phyloP scores from a whole-genome alignment of 495 filamentous ascomycete genomes.

The Xylaria scruposa region DNA sequence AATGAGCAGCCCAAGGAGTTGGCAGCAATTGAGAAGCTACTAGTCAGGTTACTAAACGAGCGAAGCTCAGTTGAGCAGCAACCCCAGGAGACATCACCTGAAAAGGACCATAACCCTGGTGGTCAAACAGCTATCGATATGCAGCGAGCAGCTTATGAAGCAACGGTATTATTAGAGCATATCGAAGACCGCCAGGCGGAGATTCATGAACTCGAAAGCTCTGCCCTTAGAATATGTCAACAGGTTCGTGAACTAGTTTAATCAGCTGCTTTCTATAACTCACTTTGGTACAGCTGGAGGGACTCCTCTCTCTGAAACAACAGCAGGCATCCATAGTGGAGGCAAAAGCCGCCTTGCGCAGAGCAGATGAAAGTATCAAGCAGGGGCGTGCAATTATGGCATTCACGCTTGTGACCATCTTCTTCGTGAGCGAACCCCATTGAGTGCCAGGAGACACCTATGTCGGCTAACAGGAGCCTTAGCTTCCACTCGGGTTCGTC shows the following conservation, averaged over 20 bases:
- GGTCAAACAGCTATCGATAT: not conserved
- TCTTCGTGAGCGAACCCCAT: not conserved
- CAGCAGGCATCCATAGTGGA: not conserved
- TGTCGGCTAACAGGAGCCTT: not conserved
- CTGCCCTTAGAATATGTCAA: not conserved
- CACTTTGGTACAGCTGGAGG: not conserved
- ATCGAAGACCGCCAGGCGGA: not conserved
- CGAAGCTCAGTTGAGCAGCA: not conserved
- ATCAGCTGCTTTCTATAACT: not conserved
- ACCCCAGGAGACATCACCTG: too few relatives aligned
- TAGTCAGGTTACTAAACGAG: not conserved
- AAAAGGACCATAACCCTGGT: too few relatives aligned
- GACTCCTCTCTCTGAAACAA: not conserved
- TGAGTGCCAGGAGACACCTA: not conserved
- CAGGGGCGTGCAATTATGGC: not conserved
- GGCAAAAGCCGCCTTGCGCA: not conserved
- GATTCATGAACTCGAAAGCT: not conserved
- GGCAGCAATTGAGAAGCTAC: not conserved
- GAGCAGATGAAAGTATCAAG: not conserved
- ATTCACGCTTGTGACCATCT: not conserved
- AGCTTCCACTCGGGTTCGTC: not conserved
- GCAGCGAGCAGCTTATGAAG: not conserved
- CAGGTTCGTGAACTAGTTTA: not conserved
- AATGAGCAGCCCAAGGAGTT: not conserved
- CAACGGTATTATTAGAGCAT: not conserved